Conservation (phyloP, 164 flowering plant genomes). For the Nymphaea colorata region DNA sequence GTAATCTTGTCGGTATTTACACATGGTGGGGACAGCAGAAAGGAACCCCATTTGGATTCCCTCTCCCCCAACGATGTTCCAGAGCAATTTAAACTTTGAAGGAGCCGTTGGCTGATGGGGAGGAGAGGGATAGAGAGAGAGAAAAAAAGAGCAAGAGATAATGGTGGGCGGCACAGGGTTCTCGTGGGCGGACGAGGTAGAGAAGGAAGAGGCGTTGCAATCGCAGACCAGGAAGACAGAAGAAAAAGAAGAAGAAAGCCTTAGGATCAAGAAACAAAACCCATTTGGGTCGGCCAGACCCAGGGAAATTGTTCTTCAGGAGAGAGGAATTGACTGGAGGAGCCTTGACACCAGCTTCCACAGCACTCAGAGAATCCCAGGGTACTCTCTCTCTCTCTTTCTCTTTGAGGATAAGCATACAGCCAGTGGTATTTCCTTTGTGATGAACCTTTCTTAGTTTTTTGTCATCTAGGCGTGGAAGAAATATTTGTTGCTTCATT, state of each 20-base stretch:
- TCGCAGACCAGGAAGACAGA: not conserved
- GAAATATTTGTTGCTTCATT: too few relatives aligned
- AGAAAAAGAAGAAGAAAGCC: slow-evolving; percentile 1
- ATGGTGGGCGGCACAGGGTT: slow-evolving; percentile 6
- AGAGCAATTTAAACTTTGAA: too few relatives aligned
- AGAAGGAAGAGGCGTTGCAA: slow-evolving; percentile 17
- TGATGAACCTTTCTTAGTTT: not conserved
- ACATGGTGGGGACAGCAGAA: too few relatives aligned
- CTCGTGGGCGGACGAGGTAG: slow-evolving; percentile 34
- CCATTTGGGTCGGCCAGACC: slow-evolving; percentile 32
- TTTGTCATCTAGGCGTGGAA: too few relatives aligned
- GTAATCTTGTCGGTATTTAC: too few relatives aligned
- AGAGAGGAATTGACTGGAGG: slow-evolving; percentile 25
- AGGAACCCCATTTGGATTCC: too few relatives aligned
- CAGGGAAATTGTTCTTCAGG: slow-evolving; percentile 24
- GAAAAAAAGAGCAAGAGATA: not conserved
- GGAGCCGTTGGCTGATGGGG: too few relatives aligned
- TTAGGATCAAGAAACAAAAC: slow-evolving; percentile 3
- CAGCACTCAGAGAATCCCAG: slow-evolving; percentile 5
- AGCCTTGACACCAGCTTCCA: slow-evolving; percentile 11
- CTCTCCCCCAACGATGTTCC: too few relatives aligned
- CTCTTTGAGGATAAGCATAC: not conserved
- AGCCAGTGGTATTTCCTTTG: too few relatives aligned
- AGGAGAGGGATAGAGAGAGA: not conserved
- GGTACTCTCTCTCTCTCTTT: not conserved